Conservation (phyloP, 2,329 filamentous ascomycete genomes). For the Grosmannia penicillata region DNA sequence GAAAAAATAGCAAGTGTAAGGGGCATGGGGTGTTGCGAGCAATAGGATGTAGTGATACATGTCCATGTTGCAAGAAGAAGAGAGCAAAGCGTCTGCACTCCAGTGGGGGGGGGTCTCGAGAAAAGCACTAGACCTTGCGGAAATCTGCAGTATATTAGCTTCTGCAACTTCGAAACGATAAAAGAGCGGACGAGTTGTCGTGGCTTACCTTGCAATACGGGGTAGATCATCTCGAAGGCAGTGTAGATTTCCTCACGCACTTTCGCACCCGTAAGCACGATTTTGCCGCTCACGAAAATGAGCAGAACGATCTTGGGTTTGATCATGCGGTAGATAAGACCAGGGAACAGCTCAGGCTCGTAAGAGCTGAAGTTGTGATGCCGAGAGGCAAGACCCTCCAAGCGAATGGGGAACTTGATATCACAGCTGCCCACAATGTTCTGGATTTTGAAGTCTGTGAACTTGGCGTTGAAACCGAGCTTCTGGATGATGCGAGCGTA, state of each 20-base stretch:
- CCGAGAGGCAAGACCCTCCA: slow-evolving; percentile 91
- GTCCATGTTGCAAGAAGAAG: too few species aligned
- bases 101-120: too few species aligned
- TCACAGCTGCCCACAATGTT: slow-evolving; percentile 98
- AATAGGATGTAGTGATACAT: too few species aligned
- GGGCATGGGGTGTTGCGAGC: too few species aligned
- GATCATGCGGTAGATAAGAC: slow-evolving; percentile 99
- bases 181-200: slow-evolving; percentile 13
- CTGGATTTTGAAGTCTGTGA: slow-evolving; percentile 99
- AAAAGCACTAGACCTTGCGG: slow-evolving; percentile 39
- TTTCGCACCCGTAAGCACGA: slow-evolving; percentile 93
- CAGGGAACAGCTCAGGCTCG: slow-evolving; percentile 91
- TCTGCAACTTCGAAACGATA: slow-evolving; percentile 1
- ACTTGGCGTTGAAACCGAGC: slow-evolving; percentile 98
- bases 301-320: slow-evolving; percentile 99
- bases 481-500: slow-evolving; percentile 99
- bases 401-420: slow-evolving; percentile 97
- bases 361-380: slow-evolving; percentile 99
- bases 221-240: slow-evolving; percentile 94
- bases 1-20: not conserved
- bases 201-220: slow-evolving; percentile 67
- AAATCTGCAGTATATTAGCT: slow-evolving; percentile 28
- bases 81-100: too few species aligned
- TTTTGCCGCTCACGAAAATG: slow-evolving; percentile 97
- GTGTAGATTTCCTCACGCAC: slow-evolving; percentile 97